Conservation (phyloP, 163 green algal genomes). For the Chlamydomonas reinhardtii region DNA sequence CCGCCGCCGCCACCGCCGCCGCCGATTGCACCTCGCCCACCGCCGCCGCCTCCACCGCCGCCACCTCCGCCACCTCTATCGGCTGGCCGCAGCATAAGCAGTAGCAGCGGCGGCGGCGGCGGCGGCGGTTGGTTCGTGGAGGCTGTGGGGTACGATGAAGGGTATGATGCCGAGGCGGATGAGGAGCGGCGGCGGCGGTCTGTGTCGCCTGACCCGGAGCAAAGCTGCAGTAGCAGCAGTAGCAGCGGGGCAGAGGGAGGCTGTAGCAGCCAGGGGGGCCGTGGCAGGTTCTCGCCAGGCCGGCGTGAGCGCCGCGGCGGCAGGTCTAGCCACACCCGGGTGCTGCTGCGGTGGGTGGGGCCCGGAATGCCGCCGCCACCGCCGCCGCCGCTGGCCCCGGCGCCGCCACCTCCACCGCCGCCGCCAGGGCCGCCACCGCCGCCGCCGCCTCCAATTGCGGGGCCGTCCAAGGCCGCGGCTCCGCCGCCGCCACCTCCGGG, state of each 20-base stretch:
- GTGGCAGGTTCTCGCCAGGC: background rate
- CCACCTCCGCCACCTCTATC: too few relatives aligned
- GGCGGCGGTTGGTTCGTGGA: too few relatives aligned
- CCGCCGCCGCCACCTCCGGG: constrained; percentile 7
- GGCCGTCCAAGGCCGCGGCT: background rate
- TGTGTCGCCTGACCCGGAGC: background rate
- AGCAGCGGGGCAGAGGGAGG: background rate
- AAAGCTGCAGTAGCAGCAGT: background rate
- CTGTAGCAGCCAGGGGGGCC: background rate
- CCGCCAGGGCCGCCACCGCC: constrained; percentile 14
- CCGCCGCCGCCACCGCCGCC: constrained; percentile 15
- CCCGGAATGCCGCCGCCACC: constrained; percentile 13
- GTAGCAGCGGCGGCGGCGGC: too few relatives aligned
- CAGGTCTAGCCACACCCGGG: background rate
- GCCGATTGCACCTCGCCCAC: background rate
- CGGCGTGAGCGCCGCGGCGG: too few relatives aligned
- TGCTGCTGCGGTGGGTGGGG: background rate
- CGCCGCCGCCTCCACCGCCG: constrained; percentile 9
- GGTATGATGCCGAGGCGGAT: background rate
- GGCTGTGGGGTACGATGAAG: background rate
- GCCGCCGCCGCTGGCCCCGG: background rate
- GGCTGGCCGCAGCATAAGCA: too few relatives aligned
- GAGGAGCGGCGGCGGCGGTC: background rate
- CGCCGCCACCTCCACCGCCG: constrained; percentile 21
- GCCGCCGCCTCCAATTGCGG: background rate